Conservation (phyloP, 148 eudicot genomes). For the Rhododendron simsii region DNA sequence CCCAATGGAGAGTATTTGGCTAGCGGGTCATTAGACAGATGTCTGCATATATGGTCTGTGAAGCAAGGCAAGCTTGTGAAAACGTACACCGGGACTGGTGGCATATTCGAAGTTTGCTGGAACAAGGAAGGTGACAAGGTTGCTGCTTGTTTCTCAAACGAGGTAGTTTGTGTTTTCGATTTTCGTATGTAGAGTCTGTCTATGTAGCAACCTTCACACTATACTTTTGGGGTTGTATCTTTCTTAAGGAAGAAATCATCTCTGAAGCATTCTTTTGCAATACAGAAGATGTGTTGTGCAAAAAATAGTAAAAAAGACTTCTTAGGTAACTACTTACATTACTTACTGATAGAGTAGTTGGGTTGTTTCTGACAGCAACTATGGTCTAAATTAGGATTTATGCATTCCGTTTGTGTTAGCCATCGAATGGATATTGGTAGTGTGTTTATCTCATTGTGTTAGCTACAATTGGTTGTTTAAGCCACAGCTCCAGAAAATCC, state of each 20-base stretch:
- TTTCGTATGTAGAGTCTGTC: slow-evolving; percentile 29
- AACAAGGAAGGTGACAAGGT: slow-evolving; percentile 82
- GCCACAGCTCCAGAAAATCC: background rate
- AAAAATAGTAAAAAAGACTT: background rate
- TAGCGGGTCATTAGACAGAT: slow-evolving; percentile 77
- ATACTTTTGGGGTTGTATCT: background rate
- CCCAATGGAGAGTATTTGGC: slow-evolving; percentile 81
- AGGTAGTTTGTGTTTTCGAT: slow-evolving; percentile 64
- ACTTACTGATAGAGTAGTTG: background rate
- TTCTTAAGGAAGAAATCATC: background rate
- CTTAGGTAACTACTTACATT: background rate
- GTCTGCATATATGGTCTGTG: slow-evolving; percentile 73
- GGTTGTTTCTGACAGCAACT: background rate
- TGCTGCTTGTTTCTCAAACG: slow-evolving; percentile 82
- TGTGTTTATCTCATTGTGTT: background rate
- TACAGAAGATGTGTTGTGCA: background rate
- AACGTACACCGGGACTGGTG: slow-evolving; percentile 68
- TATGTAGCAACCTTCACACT: background rate
- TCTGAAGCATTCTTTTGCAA: background rate
- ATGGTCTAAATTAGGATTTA: background rate
- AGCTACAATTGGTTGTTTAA: background rate
- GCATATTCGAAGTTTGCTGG: slow-evolving; percentile 93
- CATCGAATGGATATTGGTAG: background rate
- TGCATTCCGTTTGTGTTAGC: background rate
- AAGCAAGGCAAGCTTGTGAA: slow-evolving; percentile 69